phyloP scores from a whole-genome alignment of 2,329 filamentous ascomycete genomes.

The Hypoxylon sp. region DNA sequence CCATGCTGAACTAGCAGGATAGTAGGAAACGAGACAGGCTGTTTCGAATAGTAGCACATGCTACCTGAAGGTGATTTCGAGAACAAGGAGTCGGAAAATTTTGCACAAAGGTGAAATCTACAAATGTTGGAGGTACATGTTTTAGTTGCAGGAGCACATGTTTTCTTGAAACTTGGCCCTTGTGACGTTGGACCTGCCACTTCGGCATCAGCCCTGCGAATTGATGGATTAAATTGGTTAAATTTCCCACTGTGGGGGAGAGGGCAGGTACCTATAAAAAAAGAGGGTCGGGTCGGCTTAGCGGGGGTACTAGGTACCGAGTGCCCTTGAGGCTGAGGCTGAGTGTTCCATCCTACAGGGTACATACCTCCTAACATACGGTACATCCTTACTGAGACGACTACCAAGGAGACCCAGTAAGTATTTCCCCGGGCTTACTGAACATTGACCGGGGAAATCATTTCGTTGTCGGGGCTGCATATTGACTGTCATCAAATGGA shows the following conservation, averaged over 20 bases:
- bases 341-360: conserved; percentile 23
- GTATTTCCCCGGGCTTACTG: neutral
- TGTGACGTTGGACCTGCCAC: conserved; percentile 40
- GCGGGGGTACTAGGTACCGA: conserved; percentile 22
- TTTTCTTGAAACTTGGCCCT: conserved; percentile 25
- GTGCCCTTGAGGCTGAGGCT: conserved; percentile 42
- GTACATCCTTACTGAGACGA: conserved; percentile 10
- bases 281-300: conserved; percentile 29
- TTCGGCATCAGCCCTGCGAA: conserved; percentile 41
- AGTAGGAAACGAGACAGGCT: conserved; percentile 43
- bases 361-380: neutral
- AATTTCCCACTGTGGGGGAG: conserved; percentile 36
- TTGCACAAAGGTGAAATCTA: conserved; percentile 32
- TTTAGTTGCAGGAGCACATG: conserved; percentile 27
- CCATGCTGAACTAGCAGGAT: conserved; percentile 61
- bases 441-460: neutral
- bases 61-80: conserved; percentile 36
- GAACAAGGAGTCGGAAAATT: conserved; percentile 13
- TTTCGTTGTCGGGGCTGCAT: neutral
- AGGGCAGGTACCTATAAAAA: conserved; percentile 33
- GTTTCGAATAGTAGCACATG: conserved; percentile 49
- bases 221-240: conserved; percentile 43
- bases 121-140: conserved; percentile 28
- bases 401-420: neutral
- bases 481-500: neutral